These are phyloP conservation scores for Nicotiana paniculata DNA, from an alignment of 257 asterid genomes.

Conservation along the genomic window DNA sequence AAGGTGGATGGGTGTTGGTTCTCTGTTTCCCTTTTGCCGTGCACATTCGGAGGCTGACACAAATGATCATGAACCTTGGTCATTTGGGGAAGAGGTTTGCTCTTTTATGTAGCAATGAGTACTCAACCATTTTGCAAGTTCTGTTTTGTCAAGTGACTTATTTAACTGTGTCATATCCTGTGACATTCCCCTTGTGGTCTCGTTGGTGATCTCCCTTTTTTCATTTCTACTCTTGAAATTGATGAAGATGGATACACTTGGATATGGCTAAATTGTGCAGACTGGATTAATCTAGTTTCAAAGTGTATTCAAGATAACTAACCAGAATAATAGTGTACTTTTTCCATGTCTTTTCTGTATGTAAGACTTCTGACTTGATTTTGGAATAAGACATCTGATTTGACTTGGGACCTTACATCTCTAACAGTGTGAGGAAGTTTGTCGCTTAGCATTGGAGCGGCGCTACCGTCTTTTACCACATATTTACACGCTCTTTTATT, in stretches of 20 bases:
- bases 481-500: constrained; percentile 83
- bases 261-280: not conserved
- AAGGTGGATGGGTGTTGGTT: constrained; percentile 95
- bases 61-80: constrained; percentile 93
- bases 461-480: constrained; percentile 85
- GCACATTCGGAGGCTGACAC: constrained; percentile 89
- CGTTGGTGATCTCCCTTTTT: not conserved
- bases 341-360: not conserved
- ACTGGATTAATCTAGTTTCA: not conserved
- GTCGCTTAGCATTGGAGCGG: constrained; percentile 85
- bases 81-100: constrained; percentile 90
- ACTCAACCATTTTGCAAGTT: not conserved
- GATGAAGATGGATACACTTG: not conserved
- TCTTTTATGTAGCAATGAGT: not conserved
- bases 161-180: not conserved
- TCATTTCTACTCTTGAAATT: not conserved
- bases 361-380: not conserved
- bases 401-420: constrained; percentile 5
- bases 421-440: constrained; percentile 86
- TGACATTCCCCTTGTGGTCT: not conserved
- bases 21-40: constrained; percentile 95
- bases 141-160: not conserved
- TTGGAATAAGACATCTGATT: not conserved
- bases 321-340: not conserved
- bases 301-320: not conserved